These are phyloP conservation scores for Annulohypoxylon nitens DNA, from an alignment of 495 filamentous ascomycete species.

Conservation along the genomic window DNA sequence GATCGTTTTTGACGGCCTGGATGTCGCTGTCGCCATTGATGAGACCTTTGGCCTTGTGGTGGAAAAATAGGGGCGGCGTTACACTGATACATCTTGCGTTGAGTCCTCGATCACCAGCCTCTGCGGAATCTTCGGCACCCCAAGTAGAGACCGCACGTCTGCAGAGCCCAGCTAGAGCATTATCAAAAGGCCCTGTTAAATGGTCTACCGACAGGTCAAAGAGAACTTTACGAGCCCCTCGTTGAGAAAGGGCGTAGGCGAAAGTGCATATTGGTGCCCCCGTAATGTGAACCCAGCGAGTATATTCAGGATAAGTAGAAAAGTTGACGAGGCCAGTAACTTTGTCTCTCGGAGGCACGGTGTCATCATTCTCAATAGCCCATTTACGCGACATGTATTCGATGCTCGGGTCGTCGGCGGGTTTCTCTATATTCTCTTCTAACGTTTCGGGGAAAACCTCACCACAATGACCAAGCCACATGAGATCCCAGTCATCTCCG, in stretches of 20 bases:
- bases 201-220: slow-evolving; percentile 60
- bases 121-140: slow-evolving; percentile 16
- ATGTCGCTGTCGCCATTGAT: slow-evolving; percentile 62
- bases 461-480: slow-evolving; percentile 58
- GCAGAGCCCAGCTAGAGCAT: slow-evolving; percentile 65
- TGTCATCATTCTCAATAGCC: slow-evolving; percentile 43
- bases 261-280: slow-evolving; percentile 65
- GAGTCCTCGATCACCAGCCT: slow-evolving; percentile 36
- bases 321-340: slow-evolving; percentile 46
- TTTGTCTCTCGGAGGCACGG: slow-evolving; percentile 41
- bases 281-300: slow-evolving; percentile 62
- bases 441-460: slow-evolving; percentile 45
- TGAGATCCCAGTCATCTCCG: slow-evolving; percentile 58
- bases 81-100: slow-evolving; percentile 59
- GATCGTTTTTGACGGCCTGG: slow-evolving; percentile 38
- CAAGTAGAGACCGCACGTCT: slow-evolving; percentile 34
- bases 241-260: slow-evolving; percentile 67
- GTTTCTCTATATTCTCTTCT: slow-evolving; percentile 38
- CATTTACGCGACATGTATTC: slow-evolving; percentile 40
- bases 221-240: slow-evolving; percentile 67
- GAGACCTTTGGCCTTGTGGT: slow-evolving; percentile 59
- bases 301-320: slow-evolving; percentile 52
- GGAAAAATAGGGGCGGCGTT: slow-evolving; percentile 62
- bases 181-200: slow-evolving; percentile 60
- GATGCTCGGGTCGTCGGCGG: slow-evolving; percentile 21